Evolutionary conservation across 495 filamentous ascomycete genomes (phyloP), one percentile per base, ranked within the genome.

Genomic region (Cercophora scortea): DNA sequence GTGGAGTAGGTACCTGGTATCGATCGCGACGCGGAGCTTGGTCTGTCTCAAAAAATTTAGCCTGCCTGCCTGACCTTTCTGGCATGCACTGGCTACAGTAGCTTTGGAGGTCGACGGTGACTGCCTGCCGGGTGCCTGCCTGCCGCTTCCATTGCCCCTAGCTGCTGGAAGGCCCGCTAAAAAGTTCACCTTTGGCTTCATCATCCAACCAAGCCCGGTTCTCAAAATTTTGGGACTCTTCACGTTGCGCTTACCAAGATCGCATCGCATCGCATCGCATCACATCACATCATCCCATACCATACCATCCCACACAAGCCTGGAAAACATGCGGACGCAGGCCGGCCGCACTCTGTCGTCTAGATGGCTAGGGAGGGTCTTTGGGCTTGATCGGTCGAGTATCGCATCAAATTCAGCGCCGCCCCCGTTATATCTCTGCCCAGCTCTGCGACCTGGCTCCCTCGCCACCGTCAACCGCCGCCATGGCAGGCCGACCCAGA

Each of bases 351-450:
- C 60, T 9, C 48, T 63, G 4, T 54, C 53, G 18, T 61, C 61
- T 17, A 62, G 65, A 70, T 73, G 68, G 68, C 56, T 76, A n/a
- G 61, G 67, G 8, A 68, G 59, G 5, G 69, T 67, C 9, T 65
- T 75, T 16, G 63, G 62, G 40, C 39, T 75, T 11, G 74, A 75
- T 49, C 67, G 61, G 11, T 47, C 17, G 35, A 46, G 51, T n/a
- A 53, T 62, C 8, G 34, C 57, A 42, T 51, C 69, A n/a, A n/a
- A n/a, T n/a, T n/a, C n/a, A 42, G 67, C 65, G 15, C 51, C 71
- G 7, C 73, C 74, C 42, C 46, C 43, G 17, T 12, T 72, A 0
- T 77, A 73, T 41, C 66, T 77, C 16, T 77, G 71, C 44, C 73
- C 74, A 16, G 64, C 73, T 3, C 52, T 73, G 33, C 49, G 40